Conservation (phyloP, 1,284 basidiomycete genomes). For the Ganoderma boninense region DNA sequence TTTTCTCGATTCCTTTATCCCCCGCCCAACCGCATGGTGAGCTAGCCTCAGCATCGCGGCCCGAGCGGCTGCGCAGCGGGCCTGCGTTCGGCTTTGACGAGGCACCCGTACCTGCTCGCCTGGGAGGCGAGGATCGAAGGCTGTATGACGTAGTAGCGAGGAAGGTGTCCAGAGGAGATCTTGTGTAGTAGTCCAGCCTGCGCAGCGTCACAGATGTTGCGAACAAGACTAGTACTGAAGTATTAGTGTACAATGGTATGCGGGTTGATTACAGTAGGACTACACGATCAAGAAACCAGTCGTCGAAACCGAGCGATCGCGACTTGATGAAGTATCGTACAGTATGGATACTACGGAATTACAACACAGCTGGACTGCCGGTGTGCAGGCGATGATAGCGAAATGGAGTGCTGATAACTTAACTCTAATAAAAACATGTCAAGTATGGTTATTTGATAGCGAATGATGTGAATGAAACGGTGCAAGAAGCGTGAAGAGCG, state of each 20-base stretch:
- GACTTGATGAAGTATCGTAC: slow-evolving; percentile 2
- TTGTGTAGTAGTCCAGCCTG: slow-evolving; percentile 4
- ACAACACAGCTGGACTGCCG: neutral
- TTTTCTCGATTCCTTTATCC: slow-evolving; percentile 36
- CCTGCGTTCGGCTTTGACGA: slow-evolving; percentile 5
- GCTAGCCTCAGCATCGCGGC: slow-evolving; percentile 18
- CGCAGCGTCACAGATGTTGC: too few species aligned
- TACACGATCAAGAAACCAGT: slow-evolving; percentile 7
- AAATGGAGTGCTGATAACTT: neutral
- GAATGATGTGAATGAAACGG: neutral
- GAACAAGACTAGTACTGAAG: neutral
- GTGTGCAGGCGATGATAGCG: neutral
- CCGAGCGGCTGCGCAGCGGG: slow-evolving; percentile 33
- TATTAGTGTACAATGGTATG: slow-evolving; percentile 4
- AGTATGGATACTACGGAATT: slow-evolving; percentile 4
- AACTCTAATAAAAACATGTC: neutral
- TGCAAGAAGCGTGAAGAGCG: slow-evolving; percentile 1
- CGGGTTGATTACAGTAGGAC: neutral
- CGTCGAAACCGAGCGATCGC: neutral
- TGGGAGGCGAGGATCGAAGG: slow-evolving; percentile 15
- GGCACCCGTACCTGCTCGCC: neutral
- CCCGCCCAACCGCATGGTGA: slow-evolving; percentile 4
- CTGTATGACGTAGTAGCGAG: slow-evolving; percentile 33
- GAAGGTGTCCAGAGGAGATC: slow-evolving; percentile 19
- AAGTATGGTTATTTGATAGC: neutral